These are phyloP conservation scores for Sporothrix dimorphospora DNA, from an alignment of 2,329 filamentous ascomycete genomes.

Conservation along the genomic window DNA sequence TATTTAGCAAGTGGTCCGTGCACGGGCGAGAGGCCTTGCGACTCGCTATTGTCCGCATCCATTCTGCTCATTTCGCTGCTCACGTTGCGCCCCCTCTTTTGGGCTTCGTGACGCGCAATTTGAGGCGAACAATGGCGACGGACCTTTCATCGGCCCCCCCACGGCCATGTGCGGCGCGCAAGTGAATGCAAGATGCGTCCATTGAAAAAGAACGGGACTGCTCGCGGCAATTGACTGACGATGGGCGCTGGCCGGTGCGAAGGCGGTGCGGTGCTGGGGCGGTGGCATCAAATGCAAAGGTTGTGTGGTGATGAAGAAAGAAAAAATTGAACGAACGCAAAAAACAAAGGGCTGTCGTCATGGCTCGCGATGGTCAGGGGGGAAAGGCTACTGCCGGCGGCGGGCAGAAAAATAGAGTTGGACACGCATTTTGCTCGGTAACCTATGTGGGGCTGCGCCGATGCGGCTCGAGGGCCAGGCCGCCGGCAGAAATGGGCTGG, in stretches of 20 bases:
- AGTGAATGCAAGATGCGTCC: no score
- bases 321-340: background rate
- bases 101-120: slow-evolving; percentile 14
- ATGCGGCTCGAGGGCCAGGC: slow-evolving; percentile 32
- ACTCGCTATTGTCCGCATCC: slow-evolving; percentile 22
- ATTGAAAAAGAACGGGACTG: background rate
- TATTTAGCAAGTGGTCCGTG: slow-evolving; percentile 19
- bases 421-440: slow-evolving; percentile 27
- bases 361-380: slow-evolving; percentile 21
- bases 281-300: background rate
- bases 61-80: slow-evolving; percentile 1
- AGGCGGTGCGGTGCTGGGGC: background rate
- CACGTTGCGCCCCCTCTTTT: background rate
- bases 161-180: background rate
- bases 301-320: slow-evolving; percentile 4
- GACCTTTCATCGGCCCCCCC: background rate
- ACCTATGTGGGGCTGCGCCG: slow-evolving; percentile 34
- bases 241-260: background rate
- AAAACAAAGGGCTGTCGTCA: slow-evolving; percentile 22
- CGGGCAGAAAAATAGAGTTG: slow-evolving; percentile 31
- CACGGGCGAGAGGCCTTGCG: slow-evolving; percentile 11
- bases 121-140: background rate
- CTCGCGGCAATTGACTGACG: slow-evolving; percentile 7
- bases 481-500: slow-evolving; percentile 17
- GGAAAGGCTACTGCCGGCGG: slow-evolving; percentile 22